Conservation (phyloP, 139 green algal genomes). For the Yamagishiella unicocca region DNA sequence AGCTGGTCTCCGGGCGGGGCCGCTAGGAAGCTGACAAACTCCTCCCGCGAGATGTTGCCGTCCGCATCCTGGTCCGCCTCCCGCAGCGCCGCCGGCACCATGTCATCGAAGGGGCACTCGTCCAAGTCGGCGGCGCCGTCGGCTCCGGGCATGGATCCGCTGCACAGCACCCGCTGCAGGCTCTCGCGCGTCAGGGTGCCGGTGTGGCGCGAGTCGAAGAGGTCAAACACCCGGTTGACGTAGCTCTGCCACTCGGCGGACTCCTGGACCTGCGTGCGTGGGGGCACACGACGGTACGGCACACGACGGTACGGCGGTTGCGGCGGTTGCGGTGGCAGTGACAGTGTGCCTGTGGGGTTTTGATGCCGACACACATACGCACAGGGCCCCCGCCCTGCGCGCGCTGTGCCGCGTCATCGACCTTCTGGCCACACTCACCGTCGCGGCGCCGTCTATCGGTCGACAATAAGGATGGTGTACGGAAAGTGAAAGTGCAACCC, state of each 20-base stretch:
- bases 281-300: background rate
- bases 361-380: too few species aligned
- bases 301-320: too few species aligned
- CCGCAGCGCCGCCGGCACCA: conserved; percentile 27
- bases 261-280: conserved; percentile 8
- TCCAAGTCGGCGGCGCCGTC: conserved; percentile 8
- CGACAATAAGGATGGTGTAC: too few species aligned
- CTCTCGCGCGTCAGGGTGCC: background rate
- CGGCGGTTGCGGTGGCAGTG: too few species aligned
- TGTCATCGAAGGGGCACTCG: conserved; percentile 41
- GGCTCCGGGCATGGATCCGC: background rate
- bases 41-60: conserved; percentile 25
- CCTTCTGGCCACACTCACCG: too few species aligned
- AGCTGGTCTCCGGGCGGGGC: conserved; percentile 17
- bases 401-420: too few species aligned
- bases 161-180: conserved; percentile 36
- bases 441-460: too few species aligned
- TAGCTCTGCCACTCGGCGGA: conserved; percentile 12
- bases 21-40: conserved; percentile 25
- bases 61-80: conserved; percentile 30
- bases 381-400: too few species aligned
- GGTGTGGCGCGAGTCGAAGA: conserved; percentile 16
- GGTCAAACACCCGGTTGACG: conserved; percentile 24
- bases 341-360: too few species aligned
- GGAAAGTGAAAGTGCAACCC: too few species aligned